Evolutionary conservation across 164 flowering plant species (phyloP).

Genomic region (Piper betle): DNA sequence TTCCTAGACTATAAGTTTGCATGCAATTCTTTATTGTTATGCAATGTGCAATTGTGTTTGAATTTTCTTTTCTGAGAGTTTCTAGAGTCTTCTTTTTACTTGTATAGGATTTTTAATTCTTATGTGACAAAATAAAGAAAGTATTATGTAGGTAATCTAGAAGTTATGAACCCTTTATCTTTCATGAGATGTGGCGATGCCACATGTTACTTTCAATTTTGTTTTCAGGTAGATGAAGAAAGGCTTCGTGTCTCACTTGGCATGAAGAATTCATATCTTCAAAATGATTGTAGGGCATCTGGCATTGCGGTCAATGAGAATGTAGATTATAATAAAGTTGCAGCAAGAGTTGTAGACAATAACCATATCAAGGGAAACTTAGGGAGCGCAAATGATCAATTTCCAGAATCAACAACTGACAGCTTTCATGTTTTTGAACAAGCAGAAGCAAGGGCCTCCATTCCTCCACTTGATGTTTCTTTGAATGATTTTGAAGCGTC

Average conservation of each 20-base stretch:
- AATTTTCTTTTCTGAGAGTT: too few species aligned
- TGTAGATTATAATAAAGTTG: slow-evolving; percentile 9
- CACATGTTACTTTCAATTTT: background rate
- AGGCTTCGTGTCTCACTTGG: slow-evolving; percentile 71
- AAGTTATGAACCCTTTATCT: too few species aligned
- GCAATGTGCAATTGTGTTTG: too few species aligned
- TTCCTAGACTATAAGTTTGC: too few species aligned
- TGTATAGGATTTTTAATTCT: too few species aligned
- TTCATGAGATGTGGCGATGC: background rate
- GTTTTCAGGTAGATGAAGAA: slow-evolving; percentile 57
- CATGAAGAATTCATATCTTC: slow-evolving; percentile 57
- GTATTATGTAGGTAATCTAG: too few species aligned
- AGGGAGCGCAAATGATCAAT: slow-evolving; percentile 7
- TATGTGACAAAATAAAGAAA: too few species aligned
- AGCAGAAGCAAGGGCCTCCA: slow-evolving; percentile 55
- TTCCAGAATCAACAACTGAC: slow-evolving; percentile 14
- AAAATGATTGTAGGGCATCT: slow-evolving; percentile 9
- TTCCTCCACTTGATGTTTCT: slow-evolving; percentile 80
- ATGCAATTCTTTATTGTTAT: too few species aligned
- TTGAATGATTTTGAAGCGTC: slow-evolving; percentile 57
- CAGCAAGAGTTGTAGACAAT: slow-evolving; percentile 5
- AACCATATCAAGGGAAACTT: slow-evolving; percentile 5
- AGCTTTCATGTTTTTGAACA: slow-evolving; percentile 20
- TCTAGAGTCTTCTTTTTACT: too few species aligned
- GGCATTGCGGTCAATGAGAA: slow-evolving; percentile 13